A percentile compares a stretch with the other conserved stretches of the same genome.
Conservation (phyloP, 495 filamentous ascomycete genomes). For the Podospora comata region DNA sequence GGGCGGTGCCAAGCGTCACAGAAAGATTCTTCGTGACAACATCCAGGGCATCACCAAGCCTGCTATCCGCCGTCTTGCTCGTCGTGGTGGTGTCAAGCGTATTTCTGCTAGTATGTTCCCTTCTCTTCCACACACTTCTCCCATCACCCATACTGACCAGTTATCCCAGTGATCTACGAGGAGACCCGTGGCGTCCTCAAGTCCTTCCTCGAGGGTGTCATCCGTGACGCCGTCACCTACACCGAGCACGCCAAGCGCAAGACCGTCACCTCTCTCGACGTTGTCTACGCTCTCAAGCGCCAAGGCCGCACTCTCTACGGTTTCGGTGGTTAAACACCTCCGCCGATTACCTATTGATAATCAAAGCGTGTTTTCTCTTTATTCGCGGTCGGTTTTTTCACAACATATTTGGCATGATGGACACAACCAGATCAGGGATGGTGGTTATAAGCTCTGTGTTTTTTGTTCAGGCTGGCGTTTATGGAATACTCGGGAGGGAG, state of each 20-base stretch:
- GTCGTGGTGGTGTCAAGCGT: slow-evolving; percentile 99
- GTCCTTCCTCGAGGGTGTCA: slow-evolving; percentile 99
- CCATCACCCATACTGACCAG: slow-evolving; percentile 41
- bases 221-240: slow-evolving; percentile 97
- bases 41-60: slow-evolving; percentile 99
- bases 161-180: slow-evolving; percentile 80
- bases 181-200: slow-evolving; percentile 99
- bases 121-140: slow-evolving; percentile 61
- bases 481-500: neutral
- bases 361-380: slow-evolving; percentile 3
- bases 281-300: slow-evolving; percentile 93
- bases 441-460: neutral
- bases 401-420: slow-evolving; percentile 1
- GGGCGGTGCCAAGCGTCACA: slow-evolving; percentile 90
- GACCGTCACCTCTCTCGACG: slow-evolving; percentile 93
- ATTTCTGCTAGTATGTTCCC: slow-evolving; percentile 79
- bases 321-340: slow-evolving; percentile 85
- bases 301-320: slow-evolving; percentile 96
- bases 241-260: slow-evolving; percentile 97
- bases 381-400: neutral
- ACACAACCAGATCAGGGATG: neutral
- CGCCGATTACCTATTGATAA: neutral
- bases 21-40: slow-evolving; percentile 99
- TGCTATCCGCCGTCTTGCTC: slow-evolving; percentile 98
- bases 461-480: slow-evolving; percentile 6